These are phyloP conservation scores for Coccomyxa sp. DNA, from an alignment of 139 green algal genomes.

Conservation along the genomic window DNA sequence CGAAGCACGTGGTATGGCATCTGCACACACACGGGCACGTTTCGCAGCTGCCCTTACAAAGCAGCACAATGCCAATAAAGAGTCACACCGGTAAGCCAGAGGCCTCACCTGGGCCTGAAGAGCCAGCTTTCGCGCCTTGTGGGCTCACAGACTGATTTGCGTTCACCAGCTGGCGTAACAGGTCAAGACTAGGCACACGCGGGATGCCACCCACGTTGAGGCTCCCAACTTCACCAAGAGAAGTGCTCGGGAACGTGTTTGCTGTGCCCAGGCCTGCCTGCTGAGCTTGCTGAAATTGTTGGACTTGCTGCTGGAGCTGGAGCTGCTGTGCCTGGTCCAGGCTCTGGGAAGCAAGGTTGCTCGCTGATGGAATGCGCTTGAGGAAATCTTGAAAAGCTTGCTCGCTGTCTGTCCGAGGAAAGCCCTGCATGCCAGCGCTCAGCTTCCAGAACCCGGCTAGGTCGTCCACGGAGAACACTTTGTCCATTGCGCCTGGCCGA, in stretches of 20 bases:
- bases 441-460: conserved; percentile 37
- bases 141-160: conserved; percentile 22
- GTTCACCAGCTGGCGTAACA: conserved; percentile 51
- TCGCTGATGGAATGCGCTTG: conserved; percentile 64
- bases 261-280: neutral
- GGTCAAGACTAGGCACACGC: conserved; percentile 56
- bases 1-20: no score
- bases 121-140: neutral
- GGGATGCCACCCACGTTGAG: conserved; percentile 41
- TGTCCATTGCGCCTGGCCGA: conserved; percentile 24
- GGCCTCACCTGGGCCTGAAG: conserved; percentile 4
- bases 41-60: no score
- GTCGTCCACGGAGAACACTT: conserved; percentile 44
- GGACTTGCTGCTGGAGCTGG: conserved; percentile 29
- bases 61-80: no score
- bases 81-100: no score
- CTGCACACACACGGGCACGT: no score
- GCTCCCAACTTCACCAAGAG: neutral
- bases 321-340: conserved; percentile 15
- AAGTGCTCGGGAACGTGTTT: neutral
- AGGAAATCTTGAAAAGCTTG: conserved; percentile 67
- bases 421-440: conserved; percentile 24
- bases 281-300: conserved; percentile 28
- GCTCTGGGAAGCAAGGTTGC: conserved; percentile 39
- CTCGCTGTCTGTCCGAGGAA: conserved; percentile 51